Evolutionary conservation across 129 eudicot genomes (phyloP).

Genomic region (Deinandra increscens): DNA sequence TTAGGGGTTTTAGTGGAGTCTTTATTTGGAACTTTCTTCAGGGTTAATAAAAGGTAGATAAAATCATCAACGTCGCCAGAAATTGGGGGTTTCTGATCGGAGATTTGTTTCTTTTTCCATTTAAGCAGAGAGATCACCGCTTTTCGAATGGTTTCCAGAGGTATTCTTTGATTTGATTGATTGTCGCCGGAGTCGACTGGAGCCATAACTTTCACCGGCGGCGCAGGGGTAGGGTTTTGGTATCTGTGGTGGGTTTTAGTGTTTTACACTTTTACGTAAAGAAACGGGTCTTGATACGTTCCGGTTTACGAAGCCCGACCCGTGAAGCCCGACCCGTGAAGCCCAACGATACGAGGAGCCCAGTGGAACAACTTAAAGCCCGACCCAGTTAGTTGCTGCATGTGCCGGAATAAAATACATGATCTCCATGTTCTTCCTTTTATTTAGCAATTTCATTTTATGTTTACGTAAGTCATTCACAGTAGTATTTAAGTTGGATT

Average conservation of each 20-base stretch:
- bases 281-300: not conserved
- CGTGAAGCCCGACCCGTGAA: no score
- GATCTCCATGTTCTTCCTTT: no score
- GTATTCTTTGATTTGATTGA: conserved; percentile 24
- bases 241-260: conserved; percentile 5
- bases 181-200: conserved; percentile 8
- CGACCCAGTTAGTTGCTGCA: no score
- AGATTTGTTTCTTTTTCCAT: conserved; percentile 57
- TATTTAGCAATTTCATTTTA: no score
- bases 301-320: no score
- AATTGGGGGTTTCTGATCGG: conserved; percentile 31
- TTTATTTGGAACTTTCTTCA: conserved; percentile 56
- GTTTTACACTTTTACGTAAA: no score
- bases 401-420: no score
- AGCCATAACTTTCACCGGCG: conserved; percentile 37
- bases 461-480: no score
- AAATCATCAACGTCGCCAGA: conserved; percentile 37
- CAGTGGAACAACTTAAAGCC: no score
- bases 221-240: conserved; percentile 19
- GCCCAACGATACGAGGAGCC: no score
- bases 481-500: no score
- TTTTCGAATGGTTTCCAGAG: conserved; percentile 24
- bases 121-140: conserved; percentile 61
- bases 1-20: conserved; percentile 37
- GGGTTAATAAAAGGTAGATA: conserved; percentile 72